Conservation (phyloP, 1,139 yeast genomes). For the Kodamaea sp. region DNA sequence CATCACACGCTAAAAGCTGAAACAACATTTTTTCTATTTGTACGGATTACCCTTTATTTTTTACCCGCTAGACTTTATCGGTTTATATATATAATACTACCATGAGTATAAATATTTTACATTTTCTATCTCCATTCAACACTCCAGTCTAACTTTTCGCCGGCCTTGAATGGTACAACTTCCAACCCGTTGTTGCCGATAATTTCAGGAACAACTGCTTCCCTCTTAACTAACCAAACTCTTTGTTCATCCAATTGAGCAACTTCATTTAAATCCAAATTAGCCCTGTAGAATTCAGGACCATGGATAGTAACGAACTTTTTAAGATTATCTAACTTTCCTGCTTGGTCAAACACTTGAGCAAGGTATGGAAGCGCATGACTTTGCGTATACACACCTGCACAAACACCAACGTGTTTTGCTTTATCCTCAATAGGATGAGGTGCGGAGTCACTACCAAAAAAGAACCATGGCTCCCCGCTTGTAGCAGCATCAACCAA, state of each 20-base stretch:
- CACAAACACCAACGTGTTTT: conserved; percentile 82
- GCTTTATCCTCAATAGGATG: conserved; percentile 81
- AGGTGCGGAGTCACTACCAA: conserved; percentile 98
- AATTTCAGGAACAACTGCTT: conserved; percentile 55
- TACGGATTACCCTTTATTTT: too few species aligned
- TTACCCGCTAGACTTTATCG: too few species aligned
- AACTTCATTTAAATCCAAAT: conserved; percentile 30
- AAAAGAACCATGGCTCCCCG: conserved; percentile 90
- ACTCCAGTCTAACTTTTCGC: conserved; percentile 70
- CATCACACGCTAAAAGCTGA: too few species aligned
- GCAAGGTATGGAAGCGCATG: conserved; percentile 82
- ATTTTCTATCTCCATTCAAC: conserved; percentile 62
- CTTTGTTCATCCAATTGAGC: conserved; percentile 46
- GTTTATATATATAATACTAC: too few species aligned
- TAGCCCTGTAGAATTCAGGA: conserved; percentile 59
- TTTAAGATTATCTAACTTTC: conserved; percentile 60
- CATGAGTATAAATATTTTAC: too few species aligned
- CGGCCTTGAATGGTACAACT: conserved; percentile 91
- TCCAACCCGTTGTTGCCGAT: conserved; percentile 46
- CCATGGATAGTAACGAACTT: conserved; percentile 79
- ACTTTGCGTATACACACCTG: conserved; percentile 93
- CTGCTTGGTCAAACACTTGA: conserved; percentile 69
- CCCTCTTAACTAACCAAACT: conserved; percentile 43
- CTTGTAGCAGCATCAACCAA: conserved; percentile 84
- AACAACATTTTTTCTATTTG: too few species aligned